phyloP scores from a whole-genome alignment of 2,329 filamentous ascomycete species.

The Pleomassaria siparia region DNA sequence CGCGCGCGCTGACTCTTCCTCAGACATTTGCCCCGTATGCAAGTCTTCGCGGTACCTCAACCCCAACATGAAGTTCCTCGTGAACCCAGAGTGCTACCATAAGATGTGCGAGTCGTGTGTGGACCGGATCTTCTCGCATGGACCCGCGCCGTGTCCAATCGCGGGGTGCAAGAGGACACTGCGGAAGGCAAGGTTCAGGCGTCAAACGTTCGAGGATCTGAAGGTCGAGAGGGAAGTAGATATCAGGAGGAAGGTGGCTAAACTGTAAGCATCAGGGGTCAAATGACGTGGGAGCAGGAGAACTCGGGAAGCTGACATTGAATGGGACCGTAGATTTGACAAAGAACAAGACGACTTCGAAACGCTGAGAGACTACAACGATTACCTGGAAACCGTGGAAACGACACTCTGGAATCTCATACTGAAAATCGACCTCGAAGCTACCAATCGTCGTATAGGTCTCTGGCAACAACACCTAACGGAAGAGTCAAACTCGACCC shows the following conservation, averaged over 20 bases:
- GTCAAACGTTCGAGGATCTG: slow-evolving; percentile 88
- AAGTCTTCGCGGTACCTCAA: slow-evolving; percentile 96
- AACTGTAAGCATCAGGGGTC: slow-evolving; percentile 44
- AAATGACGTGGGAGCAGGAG: too few relatives aligned
- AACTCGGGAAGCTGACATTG: too few relatives aligned
- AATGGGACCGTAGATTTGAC: slow-evolving; percentile 69
- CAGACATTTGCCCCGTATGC: slow-evolving; percentile 93
- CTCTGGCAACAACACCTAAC: slow-evolving; percentile 75
- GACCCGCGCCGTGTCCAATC: slow-evolving; percentile 89
- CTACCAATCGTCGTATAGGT: slow-evolving; percentile 60
- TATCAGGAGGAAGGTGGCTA: slow-evolving; percentile 75
- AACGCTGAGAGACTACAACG: slow-evolving; percentile 78
- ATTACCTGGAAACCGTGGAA: slow-evolving; percentile 93
- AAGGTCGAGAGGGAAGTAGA: slow-evolving; percentile 90
- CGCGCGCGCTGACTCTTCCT: slow-evolving; percentile 26
- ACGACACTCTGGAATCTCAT: slow-evolving; percentile 87
- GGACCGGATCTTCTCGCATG: slow-evolving; percentile 87
- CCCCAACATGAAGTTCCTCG: slow-evolving; percentile 88
- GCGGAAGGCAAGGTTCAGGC: slow-evolving; percentile 79
- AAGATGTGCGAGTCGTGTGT: slow-evolving; percentile 98
- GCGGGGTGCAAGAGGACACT: slow-evolving; percentile 85
- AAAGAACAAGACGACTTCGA: slow-evolving; percentile 90
- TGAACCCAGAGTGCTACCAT: slow-evolving; percentile 99
- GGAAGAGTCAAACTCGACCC: slow-evolving; percentile 49
- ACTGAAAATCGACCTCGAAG: slow-evolving; percentile 67